Base-by-base conservation (phyloP, 2,329 filamentous ascomycete genomes). In the Beauveria australis region DNA sequence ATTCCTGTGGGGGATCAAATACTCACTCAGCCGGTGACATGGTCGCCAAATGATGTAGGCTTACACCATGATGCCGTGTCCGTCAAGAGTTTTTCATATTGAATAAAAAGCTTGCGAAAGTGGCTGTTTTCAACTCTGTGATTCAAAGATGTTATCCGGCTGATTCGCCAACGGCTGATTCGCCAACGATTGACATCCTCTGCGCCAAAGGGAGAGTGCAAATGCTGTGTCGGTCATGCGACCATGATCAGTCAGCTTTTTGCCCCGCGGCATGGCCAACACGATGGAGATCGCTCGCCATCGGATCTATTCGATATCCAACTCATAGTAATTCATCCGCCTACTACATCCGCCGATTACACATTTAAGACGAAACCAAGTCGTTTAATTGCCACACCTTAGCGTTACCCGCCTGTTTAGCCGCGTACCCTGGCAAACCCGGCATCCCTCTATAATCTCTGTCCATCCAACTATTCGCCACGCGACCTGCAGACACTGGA, bases 251-350 rank as follows among this genome's bases (percentile, higher is more conserved):
- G 56, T 59, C 48, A 59, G 56, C 56, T 52, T 44, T 48, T 49
- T 53, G 56, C 56, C 56, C 56, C 56, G 56, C 56, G 56, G 51
- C 58, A 54, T 60, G 43, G 51, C 51, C 58, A 53, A 46, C 26
- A 59, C 19, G 56, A 58, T 28, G 9, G 22, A 40, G 40, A 59
- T 59, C 56, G 48, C 40, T 53, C 47, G 48, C n/a, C 47, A 53
- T 59, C 24, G 12, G 26, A 26, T 51, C 18, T 19, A n/a, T 24
- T 40, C 8, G 3, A 5, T 33, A 12, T 19, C 26, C 22, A 24
- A n/a, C 33, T 43, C 22, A 22, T 4, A 12, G 18, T 3, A n/a
- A 19, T 28, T 16, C 18, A 22, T 49, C 12, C 54, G n/a, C 40
- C 26, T 16, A 37, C n/a, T 44, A 24, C 40, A 37, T 37, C 16